These are phyloP conservation scores for Xenosphaeropsis pyriputrescens DNA, from an alignment of 2,329 filamentous ascomycete genomes.

Conservation along the genomic window DNA sequence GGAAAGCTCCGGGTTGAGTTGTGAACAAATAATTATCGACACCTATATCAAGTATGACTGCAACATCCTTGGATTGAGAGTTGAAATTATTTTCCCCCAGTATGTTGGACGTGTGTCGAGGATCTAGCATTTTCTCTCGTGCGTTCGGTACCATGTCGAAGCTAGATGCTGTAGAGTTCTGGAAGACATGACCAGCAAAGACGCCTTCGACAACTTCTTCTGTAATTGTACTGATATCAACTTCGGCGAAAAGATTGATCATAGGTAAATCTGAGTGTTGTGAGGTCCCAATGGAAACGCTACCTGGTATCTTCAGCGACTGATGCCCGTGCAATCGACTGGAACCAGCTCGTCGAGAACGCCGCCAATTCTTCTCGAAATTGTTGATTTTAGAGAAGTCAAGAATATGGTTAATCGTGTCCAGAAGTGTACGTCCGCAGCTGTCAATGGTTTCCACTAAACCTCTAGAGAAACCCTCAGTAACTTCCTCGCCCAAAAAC, in stretches of 20 bases:
- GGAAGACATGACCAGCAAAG: constrained; percentile 18
- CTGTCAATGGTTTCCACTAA: constrained; percentile 21
- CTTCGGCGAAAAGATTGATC: constrained; percentile 18
- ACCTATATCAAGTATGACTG: constrained; percentile 16
- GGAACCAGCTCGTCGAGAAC: constrained; percentile 6
- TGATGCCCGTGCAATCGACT: background rate
- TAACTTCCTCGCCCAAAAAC: constrained; percentile 28
- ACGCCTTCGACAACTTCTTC: constrained; percentile 20
- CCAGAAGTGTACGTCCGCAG: constrained; percentile 21
- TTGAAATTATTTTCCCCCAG: constrained; percentile 1
- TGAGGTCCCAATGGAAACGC: constrained; percentile 6
- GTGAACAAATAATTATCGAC: constrained; percentile 21
- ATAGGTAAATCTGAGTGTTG: constrained; percentile 16
- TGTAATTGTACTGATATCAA: constrained; percentile 16
- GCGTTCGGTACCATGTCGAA: constrained; percentile 16
- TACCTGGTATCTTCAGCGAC: background rate
- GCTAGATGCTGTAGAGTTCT: constrained; percentile 15
- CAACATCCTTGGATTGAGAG: constrained; percentile 8
- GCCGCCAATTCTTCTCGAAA: constrained; percentile 18
- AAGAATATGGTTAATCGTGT: constrained; percentile 25
- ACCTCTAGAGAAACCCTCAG: constrained; percentile 14
- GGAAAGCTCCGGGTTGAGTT: constrained; percentile 37
- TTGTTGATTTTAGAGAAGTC: constrained; percentile 24
- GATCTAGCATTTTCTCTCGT: constrained; percentile 13
- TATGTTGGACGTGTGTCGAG: constrained; percentile 4